phyloP scores from a whole-genome alignment of 257 asterid species.

The Solanum stenotomum region DNA sequence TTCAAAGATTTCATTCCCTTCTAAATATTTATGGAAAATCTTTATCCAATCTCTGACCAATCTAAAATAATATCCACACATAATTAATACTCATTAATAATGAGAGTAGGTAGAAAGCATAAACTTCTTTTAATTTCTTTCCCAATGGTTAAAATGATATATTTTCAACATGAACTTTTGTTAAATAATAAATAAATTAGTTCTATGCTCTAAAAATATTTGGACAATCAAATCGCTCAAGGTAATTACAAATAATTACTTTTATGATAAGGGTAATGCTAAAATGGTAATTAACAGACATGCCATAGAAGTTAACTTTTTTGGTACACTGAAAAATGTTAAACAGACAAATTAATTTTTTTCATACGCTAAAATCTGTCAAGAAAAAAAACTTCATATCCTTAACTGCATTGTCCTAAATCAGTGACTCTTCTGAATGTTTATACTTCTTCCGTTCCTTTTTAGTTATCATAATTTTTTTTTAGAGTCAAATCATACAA shows the following conservation, averaged over 20 bases:
- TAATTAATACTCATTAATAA: not conserved
- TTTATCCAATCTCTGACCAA: not conserved
- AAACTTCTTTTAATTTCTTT: not conserved
- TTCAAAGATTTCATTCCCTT: not conserved
- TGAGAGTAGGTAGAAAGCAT: not conserved
- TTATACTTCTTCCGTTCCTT: too few relatives aligned
- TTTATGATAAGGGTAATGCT: not conserved
- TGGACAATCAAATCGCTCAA: not conserved
- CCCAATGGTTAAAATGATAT: not conserved
- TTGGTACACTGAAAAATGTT: not conserved
- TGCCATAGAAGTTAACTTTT: not conserved
- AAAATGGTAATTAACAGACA: not conserved
- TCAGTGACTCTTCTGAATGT: not conserved
- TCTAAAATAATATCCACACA: not conserved
- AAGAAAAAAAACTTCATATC: not conserved
- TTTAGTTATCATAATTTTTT: too few relatives aligned
- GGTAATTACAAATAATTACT: not conserved
- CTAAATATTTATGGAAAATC: not conserved
- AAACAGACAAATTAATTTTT: not conserved
- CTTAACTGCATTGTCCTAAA: not conserved
- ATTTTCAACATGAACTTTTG: not conserved
- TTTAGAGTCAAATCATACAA: too few relatives aligned
- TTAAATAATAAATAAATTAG: not conserved
- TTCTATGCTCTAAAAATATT: not conserved
- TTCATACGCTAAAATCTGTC: not conserved